Evolutionary conservation across 345 rosid genomes (phyloP).

Genomic region (Gossypium mustelinum): DNA sequence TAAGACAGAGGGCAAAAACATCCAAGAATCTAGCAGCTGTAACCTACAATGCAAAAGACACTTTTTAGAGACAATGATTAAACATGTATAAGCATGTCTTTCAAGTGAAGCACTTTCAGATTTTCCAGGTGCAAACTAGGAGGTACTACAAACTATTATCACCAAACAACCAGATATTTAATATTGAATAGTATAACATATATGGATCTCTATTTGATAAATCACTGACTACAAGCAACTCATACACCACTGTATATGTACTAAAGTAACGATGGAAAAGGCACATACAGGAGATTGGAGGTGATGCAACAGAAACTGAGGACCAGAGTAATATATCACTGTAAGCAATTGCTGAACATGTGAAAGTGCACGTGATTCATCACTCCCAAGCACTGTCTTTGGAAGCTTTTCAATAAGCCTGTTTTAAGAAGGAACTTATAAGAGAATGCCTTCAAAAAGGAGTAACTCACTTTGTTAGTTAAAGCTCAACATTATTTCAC

Average conservation of each 20-base stretch:
- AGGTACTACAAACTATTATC: neutral
- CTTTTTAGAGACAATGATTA: neutral
- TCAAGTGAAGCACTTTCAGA: neutral
- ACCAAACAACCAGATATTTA: neutral
- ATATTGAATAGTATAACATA: neutral
- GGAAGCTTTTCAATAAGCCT: slow-evolving; percentile 92
- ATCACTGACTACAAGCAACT: neutral
- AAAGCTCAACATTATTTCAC: slow-evolving; percentile 8
- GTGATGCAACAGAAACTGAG: slow-evolving; percentile 56
- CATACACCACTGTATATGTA: neutral
- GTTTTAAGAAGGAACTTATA: slow-evolving; percentile 11
- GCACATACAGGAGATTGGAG: slow-evolving; percentile 86
- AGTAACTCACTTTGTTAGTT: neutral
- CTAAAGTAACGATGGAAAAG: neutral
- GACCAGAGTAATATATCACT: slow-evolving; percentile 78
- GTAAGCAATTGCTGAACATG: slow-evolving; percentile 77
- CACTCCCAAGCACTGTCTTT: slow-evolving; percentile 64
- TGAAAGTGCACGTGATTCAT: slow-evolving; percentile 64
- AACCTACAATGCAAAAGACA: slow-evolving; percentile 39
- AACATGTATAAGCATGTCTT: neutral
- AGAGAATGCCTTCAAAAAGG: slow-evolving; percentile 9
- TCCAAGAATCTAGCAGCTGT: slow-evolving; percentile 82
- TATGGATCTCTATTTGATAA: neutral
- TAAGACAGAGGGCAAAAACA: slow-evolving; percentile 63
- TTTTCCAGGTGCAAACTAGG: neutral